A percentile compares a stretch with the other conserved stretches of the same genome.
Conservation (phyloP, 2,329 filamentous ascomycete genomes). For the Trichoderma koningiopsis region DNA sequence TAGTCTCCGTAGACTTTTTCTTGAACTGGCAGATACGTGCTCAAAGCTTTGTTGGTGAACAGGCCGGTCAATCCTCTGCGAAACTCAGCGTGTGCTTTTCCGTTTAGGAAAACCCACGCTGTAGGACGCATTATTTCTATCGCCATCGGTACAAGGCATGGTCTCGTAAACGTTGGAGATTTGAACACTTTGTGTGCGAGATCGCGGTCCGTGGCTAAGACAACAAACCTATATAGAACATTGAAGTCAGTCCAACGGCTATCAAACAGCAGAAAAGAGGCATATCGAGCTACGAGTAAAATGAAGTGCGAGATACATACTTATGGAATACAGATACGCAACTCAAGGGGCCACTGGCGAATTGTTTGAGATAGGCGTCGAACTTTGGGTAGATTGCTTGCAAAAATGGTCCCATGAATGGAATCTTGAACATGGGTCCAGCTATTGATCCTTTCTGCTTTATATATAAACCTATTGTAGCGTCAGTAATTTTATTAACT, state of each 20-base stretch:
- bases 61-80: constrained; percentile 5
- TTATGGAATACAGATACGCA: constrained; percentile 21
- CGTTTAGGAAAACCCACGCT: constrained; percentile 21
- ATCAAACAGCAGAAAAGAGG: no score
- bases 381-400: constrained; percentile 20
- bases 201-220: constrained; percentile 13
- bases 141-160: constrained; percentile 18
- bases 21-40: constrained; percentile 14
- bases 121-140: constrained; percentile 22
- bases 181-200: constrained; percentile 22
- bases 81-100: constrained; percentile 15
- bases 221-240: constrained; percentile 12
- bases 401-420: constrained; percentile 13
- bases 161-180: constrained; percentile 8
- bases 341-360: constrained; percentile 11
- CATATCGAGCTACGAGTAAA: no score
- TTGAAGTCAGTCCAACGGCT: neutral
- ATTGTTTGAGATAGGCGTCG: constrained; percentile 15
- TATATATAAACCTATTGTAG: neutral
- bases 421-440: constrained; percentile 19
- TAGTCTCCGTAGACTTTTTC: constrained; percentile 16
- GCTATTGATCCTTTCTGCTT: constrained; percentile 12
- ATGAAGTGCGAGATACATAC: neutral
- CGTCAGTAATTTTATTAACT: neutral
- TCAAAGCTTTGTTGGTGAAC: constrained; percentile 18